Evolutionary conservation across 352 stramenopile species (phyloP).

Genomic region (Phytopythium chamaehyphon): DNA sequence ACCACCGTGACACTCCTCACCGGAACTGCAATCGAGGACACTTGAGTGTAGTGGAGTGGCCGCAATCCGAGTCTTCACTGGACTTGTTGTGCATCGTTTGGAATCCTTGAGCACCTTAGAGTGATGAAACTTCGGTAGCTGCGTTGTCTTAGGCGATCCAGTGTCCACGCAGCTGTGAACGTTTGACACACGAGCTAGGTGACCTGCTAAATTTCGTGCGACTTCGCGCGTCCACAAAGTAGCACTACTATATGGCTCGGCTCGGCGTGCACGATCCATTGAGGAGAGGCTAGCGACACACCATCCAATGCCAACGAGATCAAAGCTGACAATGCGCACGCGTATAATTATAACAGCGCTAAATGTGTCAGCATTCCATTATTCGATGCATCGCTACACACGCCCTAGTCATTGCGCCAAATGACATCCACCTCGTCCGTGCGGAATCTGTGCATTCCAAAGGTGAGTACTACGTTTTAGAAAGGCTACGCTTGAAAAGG

Average conservation of each 20-base stretch:
- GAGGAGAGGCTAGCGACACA: no score
- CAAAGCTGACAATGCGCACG: neutral
- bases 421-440: constrained; percentile 98
- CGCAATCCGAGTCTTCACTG: constrained; percentile 29
- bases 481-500: neutral
- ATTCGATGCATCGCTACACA: neutral
- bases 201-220: constrained; percentile 57
- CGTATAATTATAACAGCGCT: no score
- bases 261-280: constrained; percentile 68
- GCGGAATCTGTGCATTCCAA: constrained; percentile 76
- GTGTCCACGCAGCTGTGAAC: constrained; percentile 73
- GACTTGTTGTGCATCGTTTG: constrained; percentile 46
- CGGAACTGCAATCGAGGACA: no score
- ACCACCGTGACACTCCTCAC: neutral
- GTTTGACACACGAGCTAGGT: constrained; percentile 66
- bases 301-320: no score
- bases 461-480: neutral
- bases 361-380: no score
- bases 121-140: constrained; percentile 49
- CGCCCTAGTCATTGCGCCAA: constrained; percentile 86
- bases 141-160: constrained; percentile 47
- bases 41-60: neutral
- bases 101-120: constrained; percentile 4
- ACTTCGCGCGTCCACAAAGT: constrained; percentile 76
- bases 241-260: constrained; percentile 74